Evolutionary conservation across 495 filamentous ascomycete genomes (phyloP).

Genomic region (Aspergillus ellipticus): DNA sequence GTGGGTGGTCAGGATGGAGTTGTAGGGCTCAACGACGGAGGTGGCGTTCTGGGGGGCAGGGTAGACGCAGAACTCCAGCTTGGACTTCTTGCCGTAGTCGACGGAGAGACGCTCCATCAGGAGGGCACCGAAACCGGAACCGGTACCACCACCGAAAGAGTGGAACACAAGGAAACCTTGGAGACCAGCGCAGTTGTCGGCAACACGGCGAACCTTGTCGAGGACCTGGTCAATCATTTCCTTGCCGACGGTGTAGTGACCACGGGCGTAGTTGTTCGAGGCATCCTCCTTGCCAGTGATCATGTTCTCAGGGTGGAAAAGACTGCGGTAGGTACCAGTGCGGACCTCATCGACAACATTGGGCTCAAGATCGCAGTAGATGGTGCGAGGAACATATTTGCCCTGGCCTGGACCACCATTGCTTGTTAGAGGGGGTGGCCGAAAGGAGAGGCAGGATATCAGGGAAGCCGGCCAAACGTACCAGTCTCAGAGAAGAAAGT

Average conservation of each 20-base stretch:
- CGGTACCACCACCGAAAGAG: constrained; percentile 98
- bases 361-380: constrained; percentile 99
- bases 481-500: constrained; percentile 99
- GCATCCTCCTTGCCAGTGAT: constrained; percentile 99
- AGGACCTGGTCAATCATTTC: constrained; percentile 96
- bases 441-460: constrained; percentile 8
- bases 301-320: constrained; percentile 99
- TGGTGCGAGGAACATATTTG: constrained; percentile 98
- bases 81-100: constrained; percentile 99
- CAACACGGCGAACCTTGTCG: constrained; percentile 92
- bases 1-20: constrained; percentile 97
- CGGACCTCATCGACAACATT: constrained; percentile 99
- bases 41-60: constrained; percentile 94
- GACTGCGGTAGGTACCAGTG: constrained; percentile 89
- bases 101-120: constrained; percentile 96
- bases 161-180: constrained; percentile 99
- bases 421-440: constrained; percentile 15
- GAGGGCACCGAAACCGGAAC: constrained; percentile 96
- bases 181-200: constrained; percentile 94
- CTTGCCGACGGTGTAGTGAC: constrained; percentile 98
- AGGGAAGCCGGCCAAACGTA: constrained; percentile 36
- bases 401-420: constrained; percentile 67
- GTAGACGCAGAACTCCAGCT: constrained; percentile 99
- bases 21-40: constrained; percentile 98
- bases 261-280: constrained; percentile 98